A percentile compares a stretch with the other conserved stretches of the same genome.
Conservation (phyloP, 805 yeast species). For the Peterozyma toletana region DNA sequence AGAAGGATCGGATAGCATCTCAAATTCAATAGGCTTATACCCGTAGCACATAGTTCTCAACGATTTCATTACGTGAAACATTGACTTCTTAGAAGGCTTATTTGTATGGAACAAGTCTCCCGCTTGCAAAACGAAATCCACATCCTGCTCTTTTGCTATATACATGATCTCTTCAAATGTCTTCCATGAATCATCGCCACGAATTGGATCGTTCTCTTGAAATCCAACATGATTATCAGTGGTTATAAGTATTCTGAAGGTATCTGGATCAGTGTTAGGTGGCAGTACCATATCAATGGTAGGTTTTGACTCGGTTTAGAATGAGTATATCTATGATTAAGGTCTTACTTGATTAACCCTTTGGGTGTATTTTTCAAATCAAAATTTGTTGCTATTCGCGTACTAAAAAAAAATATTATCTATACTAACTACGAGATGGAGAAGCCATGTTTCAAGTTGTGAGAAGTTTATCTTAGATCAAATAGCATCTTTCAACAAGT, state of each 20-base stretch:
- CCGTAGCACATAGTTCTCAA: conserved; percentile 72
- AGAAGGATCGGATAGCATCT: conserved; percentile 73
- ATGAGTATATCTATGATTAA: too few relatives aligned
- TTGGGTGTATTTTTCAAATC: too few relatives aligned
- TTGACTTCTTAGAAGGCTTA: conserved; percentile 80
- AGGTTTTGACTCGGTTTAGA: too few relatives aligned
- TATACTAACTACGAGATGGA: too few relatives aligned
- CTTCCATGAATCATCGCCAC: conserved; percentile 85
- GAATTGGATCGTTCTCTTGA: conserved; percentile 79
- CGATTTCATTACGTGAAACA: conserved; percentile 74
- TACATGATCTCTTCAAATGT: conserved; percentile 80
- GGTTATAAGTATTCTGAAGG: conserved; percentile 73
- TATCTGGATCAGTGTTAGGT: conserved; percentile 41
- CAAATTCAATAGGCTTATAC: conserved; percentile 81
- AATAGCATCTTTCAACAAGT: conserved; percentile 19
- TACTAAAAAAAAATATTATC: too few relatives aligned
- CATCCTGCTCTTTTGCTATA: conserved; percentile 63
- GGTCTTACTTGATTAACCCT: too few relatives aligned
- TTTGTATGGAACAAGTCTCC: conserved; percentile 92
- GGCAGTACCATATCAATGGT: too few relatives aligned
- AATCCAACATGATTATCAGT: conserved; percentile 97
- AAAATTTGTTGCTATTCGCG: too few relatives aligned
- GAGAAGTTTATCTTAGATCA: too few relatives aligned
- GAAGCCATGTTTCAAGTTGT: too few relatives aligned
- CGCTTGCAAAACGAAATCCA: conserved; percentile 83